Conservation (phyloP, 2,329 filamentous ascomycete genomes). For the Epichloe elymi region DNA sequence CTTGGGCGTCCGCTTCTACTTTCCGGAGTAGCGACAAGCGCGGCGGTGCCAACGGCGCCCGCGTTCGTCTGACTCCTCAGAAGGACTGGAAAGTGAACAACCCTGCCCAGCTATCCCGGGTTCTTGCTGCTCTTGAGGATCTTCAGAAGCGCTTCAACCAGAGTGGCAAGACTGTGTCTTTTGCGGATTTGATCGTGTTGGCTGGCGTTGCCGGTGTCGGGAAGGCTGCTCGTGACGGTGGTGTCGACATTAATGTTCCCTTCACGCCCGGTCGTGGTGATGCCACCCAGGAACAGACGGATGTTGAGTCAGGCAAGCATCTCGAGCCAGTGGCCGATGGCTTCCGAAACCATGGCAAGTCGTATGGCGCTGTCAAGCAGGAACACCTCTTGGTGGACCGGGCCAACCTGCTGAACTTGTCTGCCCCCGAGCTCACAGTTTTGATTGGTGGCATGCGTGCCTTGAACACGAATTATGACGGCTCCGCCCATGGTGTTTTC, state of each 20-base stretch:
- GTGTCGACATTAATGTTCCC: conserved; percentile 43
- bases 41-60: conserved; percentile 68
- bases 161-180: conserved; percentile 55
- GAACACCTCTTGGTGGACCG: conserved; percentile 62
- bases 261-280: conserved; percentile 64
- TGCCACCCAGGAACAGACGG: conserved; percentile 59
- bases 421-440: conserved; percentile 57
- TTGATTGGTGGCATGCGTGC: conserved; percentile 60
- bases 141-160: conserved; percentile 58
- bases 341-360: conserved; percentile 67
- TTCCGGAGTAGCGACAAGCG: conserved; percentile 71
- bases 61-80: conserved; percentile 61
- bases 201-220: conserved; percentile 59
- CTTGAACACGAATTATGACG: conserved; percentile 58
- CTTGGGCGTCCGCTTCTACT: conserved; percentile 58
- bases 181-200: conserved; percentile 69
- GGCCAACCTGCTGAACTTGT: conserved; percentile 56
- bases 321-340: conserved; percentile 60
- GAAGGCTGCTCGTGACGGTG: conserved; percentile 45
- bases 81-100: conserved; percentile 65
- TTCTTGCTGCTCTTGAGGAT: conserved; percentile 46
- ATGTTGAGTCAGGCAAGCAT: conserved; percentile 47
- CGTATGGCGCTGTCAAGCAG: conserved; percentile 43
- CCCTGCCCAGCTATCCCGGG: conserved; percentile 48
- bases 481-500: conserved; percentile 52